phyloP scores from a whole-genome alignment of 257 asterid genomes.

The Solanum megistacrolobum region DNA sequence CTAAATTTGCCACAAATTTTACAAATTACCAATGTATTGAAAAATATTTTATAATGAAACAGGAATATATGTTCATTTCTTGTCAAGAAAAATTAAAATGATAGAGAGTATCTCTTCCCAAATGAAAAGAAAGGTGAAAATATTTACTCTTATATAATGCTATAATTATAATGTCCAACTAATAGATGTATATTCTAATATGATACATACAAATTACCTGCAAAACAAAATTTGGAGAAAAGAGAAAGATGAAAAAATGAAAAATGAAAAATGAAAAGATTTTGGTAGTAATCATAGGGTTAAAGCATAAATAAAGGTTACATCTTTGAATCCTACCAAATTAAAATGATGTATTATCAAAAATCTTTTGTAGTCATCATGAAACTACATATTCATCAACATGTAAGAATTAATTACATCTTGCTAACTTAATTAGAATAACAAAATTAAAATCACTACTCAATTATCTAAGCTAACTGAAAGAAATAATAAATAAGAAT shows the following conservation, averaged over 20 bases:
- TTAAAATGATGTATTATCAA: neutral
- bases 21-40: no score
- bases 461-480: neutral
- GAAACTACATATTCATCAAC: neutral
- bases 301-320: neutral
- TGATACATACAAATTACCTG: neutral
- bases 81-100: neutral
- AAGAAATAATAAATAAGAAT: neutral
- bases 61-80: no score
- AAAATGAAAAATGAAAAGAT: neutral
- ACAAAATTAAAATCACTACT: neutral
- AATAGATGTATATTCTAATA: neutral
- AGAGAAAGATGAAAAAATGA: neutral
- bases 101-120: neutral
- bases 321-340: neutral
- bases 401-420: neutral
- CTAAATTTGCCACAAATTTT: no score
- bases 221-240: neutral
- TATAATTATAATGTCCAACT: no score
- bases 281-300: neutral
- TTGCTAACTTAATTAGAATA: neutral
- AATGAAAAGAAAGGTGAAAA: neutral
- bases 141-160: neutral
- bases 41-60: no score
- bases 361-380: neutral